phyloP scores from a whole-genome alignment of 1,139 yeast genomes.

The Yamadazyma oceani region DNA sequence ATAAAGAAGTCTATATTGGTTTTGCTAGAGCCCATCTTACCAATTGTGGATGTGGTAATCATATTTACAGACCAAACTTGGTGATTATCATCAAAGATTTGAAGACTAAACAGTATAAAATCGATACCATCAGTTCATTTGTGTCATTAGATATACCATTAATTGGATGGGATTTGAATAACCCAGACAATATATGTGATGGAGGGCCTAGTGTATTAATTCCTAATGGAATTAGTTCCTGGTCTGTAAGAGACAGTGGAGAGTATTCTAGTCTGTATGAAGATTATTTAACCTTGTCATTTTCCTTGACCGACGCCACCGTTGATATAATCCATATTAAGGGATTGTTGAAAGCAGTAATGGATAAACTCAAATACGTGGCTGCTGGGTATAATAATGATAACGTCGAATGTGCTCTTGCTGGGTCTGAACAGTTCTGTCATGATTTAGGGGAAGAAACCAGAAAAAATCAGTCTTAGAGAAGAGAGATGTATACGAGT shows the following conservation, averaged over 20 bases:
- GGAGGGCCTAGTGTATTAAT: slow-evolving; percentile 27
- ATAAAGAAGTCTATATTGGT: slow-evolving; percentile 46
- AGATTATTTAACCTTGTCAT: slow-evolving; percentile 32
- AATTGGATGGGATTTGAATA: slow-evolving; percentile 32
- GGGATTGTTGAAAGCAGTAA: slow-evolving; percentile 28
- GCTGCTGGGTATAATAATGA: slow-evolving; percentile 28
- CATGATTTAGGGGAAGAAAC: slow-evolving; percentile 17
- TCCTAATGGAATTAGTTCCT: slow-evolving; percentile 36
- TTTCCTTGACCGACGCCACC: slow-evolving; percentile 38
- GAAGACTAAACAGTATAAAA: slow-evolving; percentile 16
- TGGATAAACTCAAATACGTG: slow-evolving; percentile 24
- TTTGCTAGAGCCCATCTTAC: slow-evolving; percentile 48
- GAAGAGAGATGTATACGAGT: no score
- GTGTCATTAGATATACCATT: slow-evolving; percentile 39
- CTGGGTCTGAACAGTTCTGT: slow-evolving; percentile 27
- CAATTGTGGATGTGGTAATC: slow-evolving; percentile 48
- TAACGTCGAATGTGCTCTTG: slow-evolving; percentile 33
- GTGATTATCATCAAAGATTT: slow-evolving; percentile 38
- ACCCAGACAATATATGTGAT: slow-evolving; percentile 22
- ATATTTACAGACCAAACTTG: slow-evolving; percentile 48
- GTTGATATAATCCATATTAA: slow-evolving; percentile 33
- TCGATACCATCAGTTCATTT: slow-evolving; percentile 33
- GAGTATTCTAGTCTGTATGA: slow-evolving; percentile 10
- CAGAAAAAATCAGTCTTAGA: background rate
- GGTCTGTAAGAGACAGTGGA: slow-evolving; percentile 17